Evolutionary conservation across 345 rosid genomes (phyloP).

Genomic region (Syzygium aqueum): DNA sequence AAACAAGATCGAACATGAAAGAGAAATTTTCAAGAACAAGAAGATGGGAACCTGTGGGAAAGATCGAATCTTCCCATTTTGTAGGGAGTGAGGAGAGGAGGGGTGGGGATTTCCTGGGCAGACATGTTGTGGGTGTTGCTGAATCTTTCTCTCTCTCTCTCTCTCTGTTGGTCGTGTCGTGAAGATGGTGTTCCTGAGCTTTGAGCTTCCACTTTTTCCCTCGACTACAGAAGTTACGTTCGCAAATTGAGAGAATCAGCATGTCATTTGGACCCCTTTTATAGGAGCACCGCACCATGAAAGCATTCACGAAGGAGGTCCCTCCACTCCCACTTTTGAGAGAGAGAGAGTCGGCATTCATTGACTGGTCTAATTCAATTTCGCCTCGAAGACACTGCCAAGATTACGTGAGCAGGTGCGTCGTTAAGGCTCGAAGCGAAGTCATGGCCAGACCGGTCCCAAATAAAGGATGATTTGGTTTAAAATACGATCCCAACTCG

Average conservation of each 20-base stretch:
- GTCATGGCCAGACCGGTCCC: neutral
- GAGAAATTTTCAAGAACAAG: neutral
- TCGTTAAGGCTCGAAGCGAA: neutral
- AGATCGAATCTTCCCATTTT: slow-evolving; percentile 23
- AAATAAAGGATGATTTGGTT: neutral
- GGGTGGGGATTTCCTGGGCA: neutral
- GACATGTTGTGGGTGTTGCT: neutral
- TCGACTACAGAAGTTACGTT: neutral
- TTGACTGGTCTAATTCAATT: neutral
- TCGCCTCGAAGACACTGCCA: neutral
- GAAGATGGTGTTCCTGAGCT: neutral
- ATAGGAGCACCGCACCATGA: neutral
- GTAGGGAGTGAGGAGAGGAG: slow-evolving; percentile 26
- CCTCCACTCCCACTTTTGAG: neutral
- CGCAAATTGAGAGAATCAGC: neutral
- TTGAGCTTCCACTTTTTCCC: neutral
- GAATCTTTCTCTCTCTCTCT: neutral
- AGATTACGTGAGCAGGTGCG: neutral
- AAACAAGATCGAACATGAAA: neutral
- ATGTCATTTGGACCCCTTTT: neutral
- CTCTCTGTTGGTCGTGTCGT: neutral
- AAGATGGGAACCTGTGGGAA: slow-evolving; percentile 17
- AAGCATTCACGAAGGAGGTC: neutral
- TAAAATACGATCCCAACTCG: neutral
- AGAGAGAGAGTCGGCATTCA: neutral